These are phyloP conservation scores for Antarctomyces pellizariae DNA, from an alignment of 495 filamentous ascomycete species.

Conservation along the genomic window DNA sequence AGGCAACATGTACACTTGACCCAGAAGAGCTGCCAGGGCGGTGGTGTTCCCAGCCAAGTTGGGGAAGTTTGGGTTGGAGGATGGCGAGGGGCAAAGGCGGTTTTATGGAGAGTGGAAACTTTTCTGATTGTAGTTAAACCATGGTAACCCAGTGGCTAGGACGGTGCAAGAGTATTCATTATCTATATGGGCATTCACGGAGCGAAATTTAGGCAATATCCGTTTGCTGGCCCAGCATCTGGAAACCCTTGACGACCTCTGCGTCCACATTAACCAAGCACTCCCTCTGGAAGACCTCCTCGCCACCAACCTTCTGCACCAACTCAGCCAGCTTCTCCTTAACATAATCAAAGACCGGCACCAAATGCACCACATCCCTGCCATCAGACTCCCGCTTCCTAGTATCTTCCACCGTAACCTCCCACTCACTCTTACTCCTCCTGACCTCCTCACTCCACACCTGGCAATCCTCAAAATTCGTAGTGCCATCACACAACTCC, in stretches of 20 bases:
- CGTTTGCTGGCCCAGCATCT: constrained; percentile 8
- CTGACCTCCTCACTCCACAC: constrained; percentile 46
- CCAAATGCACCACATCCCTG: constrained; percentile 44
- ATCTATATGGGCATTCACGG: no score
- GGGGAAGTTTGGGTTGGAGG: neutral
- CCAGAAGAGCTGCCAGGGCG: no score
- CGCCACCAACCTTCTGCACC: constrained; percentile 46
- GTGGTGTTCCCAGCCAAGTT: neutral
- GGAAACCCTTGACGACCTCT: constrained; percentile 50
- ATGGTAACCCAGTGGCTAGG: no score
- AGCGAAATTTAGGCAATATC: no score
- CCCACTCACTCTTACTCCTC: constrained; percentile 39
- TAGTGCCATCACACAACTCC: constrained; percentile 16
- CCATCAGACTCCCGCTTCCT: constrained; percentile 25
- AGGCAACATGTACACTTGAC: no score
- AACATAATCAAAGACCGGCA: constrained; percentile 49
- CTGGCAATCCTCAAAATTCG: constrained; percentile 17
- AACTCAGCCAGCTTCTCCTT: constrained; percentile 37
- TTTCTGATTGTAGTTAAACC: no score
- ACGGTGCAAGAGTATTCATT: no score
- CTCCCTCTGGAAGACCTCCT: constrained; percentile 44
- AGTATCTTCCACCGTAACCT: constrained; percentile 38
- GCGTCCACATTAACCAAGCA: constrained; percentile 79
- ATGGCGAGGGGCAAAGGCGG: neutral
- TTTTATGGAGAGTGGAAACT: no score